A percentile compares a stretch with the other conserved stretches of the same genome.
Conservation (phyloP, 768 basidiomycete genomes). For the Trametes sanguinea region DNA sequence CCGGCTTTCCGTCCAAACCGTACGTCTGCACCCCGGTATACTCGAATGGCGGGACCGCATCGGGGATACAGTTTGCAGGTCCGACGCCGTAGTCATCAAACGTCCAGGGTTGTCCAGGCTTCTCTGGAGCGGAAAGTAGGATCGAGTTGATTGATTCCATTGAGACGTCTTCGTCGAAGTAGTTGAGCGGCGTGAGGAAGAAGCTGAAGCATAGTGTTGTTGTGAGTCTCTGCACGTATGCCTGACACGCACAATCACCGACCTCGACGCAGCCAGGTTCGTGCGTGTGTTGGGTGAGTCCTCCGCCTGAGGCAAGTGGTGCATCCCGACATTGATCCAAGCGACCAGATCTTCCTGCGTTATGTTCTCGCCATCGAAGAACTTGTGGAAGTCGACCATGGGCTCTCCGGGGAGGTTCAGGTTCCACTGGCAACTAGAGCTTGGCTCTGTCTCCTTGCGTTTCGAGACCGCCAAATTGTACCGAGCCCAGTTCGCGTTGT, state of each 20-base stretch:
- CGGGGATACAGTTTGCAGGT: constrained; percentile 42
- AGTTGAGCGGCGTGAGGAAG: constrained; percentile 62
- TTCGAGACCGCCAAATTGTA: constrained; percentile 60
- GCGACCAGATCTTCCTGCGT: constrained; percentile 66
- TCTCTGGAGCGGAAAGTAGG: constrained; percentile 42
- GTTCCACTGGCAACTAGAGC: constrained; percentile 62
- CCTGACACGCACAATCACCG: constrained; percentile 10
- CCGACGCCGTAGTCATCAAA: constrained; percentile 58
- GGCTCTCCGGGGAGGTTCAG: constrained; percentile 59
- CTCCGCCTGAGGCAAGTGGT: constrained; percentile 67
- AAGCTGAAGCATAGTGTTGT: constrained; percentile 39
- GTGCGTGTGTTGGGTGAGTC: constrained; percentile 64
- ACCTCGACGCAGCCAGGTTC: constrained; percentile 57
- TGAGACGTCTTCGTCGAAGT: constrained; percentile 63
- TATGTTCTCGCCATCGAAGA: constrained; percentile 65
- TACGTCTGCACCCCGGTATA: constrained; percentile 39
- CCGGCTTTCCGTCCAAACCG: constrained; percentile 38
- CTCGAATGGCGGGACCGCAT: constrained; percentile 40
- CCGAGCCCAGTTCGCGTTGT: constrained; percentile 68
- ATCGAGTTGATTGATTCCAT: constrained; percentile 59
- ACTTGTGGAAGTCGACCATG: constrained; percentile 58
- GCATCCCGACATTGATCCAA: constrained; percentile 69
- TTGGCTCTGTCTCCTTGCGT: constrained; percentile 63
- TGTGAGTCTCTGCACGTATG: neutral
- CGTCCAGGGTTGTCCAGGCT: constrained; percentile 40